Base-by-base conservation (phyloP, 1,139 yeast species). In the Magnusiomyces suaveolens region DNA sequence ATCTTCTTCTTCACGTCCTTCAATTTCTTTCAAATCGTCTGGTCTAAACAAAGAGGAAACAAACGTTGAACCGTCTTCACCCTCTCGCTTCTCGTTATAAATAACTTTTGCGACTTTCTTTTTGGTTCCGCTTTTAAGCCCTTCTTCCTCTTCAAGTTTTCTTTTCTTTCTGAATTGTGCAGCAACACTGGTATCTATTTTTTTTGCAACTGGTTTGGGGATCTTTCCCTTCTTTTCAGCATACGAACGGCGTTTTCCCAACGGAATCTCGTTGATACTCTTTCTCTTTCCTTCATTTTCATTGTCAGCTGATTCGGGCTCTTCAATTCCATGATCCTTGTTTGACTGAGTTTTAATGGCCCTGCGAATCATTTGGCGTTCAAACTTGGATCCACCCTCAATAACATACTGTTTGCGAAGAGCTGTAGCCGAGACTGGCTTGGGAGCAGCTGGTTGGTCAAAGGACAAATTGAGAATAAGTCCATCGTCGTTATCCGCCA, bases 31-130 rank as follows among this genome's bases (percentile, higher is more conserved):
- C 14, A 25, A 24, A 4, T 72, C 73, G 60, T 83, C 86, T 1
- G 94, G 81, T 0, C 96, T 85, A 73, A 90, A 90, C 53, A 90
- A 73, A 1, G 97, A 89, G 0, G 97, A 87, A 1, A 90, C 90
- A 64, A 83, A 82, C 1, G 86, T 76, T 57, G 78, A 77, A 32
- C 62, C 64, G 38, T 61, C 69, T 39, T 54, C 51, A 46, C 59
- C 52, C 47, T 53, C 48, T 48, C 56, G 54, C 52, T 52, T 51
- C 51, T 60, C 59, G 57, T 51, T 60, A 33, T 55, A 55, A 33
- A 52, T 54, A 46, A 57, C 51, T 43, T 52, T 54, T 16, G 43
- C 54, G 47, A 51, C 56, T 53, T 59, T 63, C 0, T 38, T 39
- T 33, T 46, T 33, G 8, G 24, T 33, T n/a, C 26, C 53, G 14